A percentile compares a stretch with the other conserved stretches of the same genome.
These are phyloP conservation scores for Lactarius vividus DNA, from an alignment of 768 basidiomycete genomes.

Conservation along the genomic window DNA sequence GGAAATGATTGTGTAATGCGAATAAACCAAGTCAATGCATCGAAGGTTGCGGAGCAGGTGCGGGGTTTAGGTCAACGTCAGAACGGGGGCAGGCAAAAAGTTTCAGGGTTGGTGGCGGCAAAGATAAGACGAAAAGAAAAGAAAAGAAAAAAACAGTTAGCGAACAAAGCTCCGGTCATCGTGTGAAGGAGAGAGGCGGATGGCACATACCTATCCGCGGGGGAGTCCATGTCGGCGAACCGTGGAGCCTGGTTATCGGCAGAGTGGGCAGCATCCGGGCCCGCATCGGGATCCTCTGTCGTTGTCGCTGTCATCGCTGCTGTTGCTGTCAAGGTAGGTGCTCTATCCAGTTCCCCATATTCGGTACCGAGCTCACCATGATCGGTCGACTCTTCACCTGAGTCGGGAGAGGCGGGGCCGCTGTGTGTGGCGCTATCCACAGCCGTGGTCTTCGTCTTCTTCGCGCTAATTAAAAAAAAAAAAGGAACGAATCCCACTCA, in stretches of 20 bases:
- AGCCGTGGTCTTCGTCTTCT: slow-evolving; percentile 26
- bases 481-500: slow-evolving; percentile 6
- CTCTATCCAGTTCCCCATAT: slow-evolving; percentile 19
- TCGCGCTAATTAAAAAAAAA: slow-evolving; percentile 28
- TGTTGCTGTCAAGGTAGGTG: background rate
- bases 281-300: slow-evolving; percentile 22
- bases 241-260: slow-evolving; percentile 22
- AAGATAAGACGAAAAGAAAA: background rate
- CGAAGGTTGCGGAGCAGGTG: background rate
- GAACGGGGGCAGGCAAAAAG: background rate
- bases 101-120: background rate
- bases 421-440: slow-evolving; percentile 19
- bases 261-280: slow-evolving; percentile 2
- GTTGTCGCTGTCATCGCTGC: background rate
- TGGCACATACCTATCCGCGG: slow-evolving; percentile 55
- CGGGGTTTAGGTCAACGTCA: slow-evolving; percentile 9
- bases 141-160: background rate
- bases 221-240: slow-evolving; percentile 59
- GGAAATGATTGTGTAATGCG: background rate
- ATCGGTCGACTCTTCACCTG: slow-evolving; percentile 23
- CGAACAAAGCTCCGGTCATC: background rate
- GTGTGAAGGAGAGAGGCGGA: slow-evolving; percentile 6
- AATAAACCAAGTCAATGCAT: slow-evolving; percentile 1
- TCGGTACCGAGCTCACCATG: slow-evolving; percentile 32
- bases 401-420: slow-evolving; percentile 10